phyloP scores from a whole-genome alignment of 2,329 filamentous ascomycete species.

The Fusarium acutatum region DNA sequence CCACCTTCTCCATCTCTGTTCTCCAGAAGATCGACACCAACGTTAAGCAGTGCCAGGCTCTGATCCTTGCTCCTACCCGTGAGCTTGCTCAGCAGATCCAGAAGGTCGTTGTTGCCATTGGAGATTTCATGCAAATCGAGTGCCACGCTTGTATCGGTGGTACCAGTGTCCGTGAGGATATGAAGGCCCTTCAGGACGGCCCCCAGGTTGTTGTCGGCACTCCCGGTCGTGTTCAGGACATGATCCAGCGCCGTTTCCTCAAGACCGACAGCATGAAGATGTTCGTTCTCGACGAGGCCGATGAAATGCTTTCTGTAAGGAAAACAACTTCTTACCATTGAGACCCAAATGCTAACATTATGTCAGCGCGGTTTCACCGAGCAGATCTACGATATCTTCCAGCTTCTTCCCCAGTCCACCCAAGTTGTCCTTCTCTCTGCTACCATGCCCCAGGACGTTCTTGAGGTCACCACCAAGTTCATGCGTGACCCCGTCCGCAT shows the following conservation, averaged over 20 bases:
- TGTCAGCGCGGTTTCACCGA: constrained; percentile 94
- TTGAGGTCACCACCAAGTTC: constrained; percentile 99
- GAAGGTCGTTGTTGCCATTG: constrained; percentile 98
- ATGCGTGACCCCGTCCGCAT: constrained; percentile 99
- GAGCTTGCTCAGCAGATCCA: constrained; percentile 99
- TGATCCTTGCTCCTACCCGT: constrained; percentile 97
- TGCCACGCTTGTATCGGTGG: constrained; percentile 99
- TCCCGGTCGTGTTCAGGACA: constrained; percentile 97
- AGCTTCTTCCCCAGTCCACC: constrained; percentile 95
- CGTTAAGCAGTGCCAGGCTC: constrained; percentile 96
- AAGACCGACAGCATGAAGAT: constrained; percentile 99
- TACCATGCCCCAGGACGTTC: constrained; percentile 98
- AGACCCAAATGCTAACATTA: constrained; percentile 46
- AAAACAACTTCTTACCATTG: neutral
- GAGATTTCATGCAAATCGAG: constrained; percentile 99
- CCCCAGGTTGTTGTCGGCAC: constrained; percentile 98
- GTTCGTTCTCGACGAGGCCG: constrained; percentile 99
- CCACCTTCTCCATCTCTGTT: constrained; percentile 98
- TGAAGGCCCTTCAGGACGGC: constrained; percentile 95
- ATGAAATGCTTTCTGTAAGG: constrained; percentile 95
- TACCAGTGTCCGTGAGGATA: constrained; percentile 97
- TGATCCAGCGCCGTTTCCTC: constrained; percentile 98
- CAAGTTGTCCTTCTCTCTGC: constrained; percentile 98
- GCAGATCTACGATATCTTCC: constrained; percentile 99
- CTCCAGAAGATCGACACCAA: constrained; percentile 98